These are phyloP conservation scores for Saccharomyces mikatae DNA, from an alignment of 805 yeast species.

Conservation along the genomic window DNA sequence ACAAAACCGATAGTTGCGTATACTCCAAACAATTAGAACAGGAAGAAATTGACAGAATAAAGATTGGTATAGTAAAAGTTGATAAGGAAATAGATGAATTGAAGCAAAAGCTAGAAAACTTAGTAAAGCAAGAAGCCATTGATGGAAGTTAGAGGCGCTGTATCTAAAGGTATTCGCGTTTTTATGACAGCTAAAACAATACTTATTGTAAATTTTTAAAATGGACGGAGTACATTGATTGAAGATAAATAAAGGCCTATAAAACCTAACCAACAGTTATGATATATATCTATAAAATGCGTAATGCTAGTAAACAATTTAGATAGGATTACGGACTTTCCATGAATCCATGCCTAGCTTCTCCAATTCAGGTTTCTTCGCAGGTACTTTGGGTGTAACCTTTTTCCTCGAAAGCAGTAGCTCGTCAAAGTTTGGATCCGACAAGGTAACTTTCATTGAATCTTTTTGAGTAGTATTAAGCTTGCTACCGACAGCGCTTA, in stretches of 20 bases:
- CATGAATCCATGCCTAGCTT: conserved; percentile 37
- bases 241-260: background rate
- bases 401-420: conserved; percentile 6
- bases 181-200: background rate
- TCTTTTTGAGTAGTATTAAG: background rate
- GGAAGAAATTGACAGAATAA: conserved; percentile 55
- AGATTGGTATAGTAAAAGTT: conserved; percentile 38
- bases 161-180: background rate
- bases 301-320: conserved; percentile 1
- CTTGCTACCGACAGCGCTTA: background rate
- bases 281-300: background rate
- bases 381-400: conserved; percentile 24
- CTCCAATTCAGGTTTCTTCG: conserved; percentile 21
- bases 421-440: conserved; percentile 1
- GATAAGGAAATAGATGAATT: conserved; percentile 38
- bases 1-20: conserved; percentile 31
- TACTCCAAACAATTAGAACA: conserved; percentile 49
- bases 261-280: background rate
- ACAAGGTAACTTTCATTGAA: background rate
- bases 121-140: background rate
- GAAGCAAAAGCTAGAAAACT: conserved; percentile 23
- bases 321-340: conserved; percentile 46
- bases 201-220: background rate
- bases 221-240: background rate
- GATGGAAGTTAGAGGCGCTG: background rate